These are phyloP conservation scores for Dictyophora rubrovolvata DNA, from an alignment of 768 basidiomycete genomes.

Conservation along the genomic window DNA sequence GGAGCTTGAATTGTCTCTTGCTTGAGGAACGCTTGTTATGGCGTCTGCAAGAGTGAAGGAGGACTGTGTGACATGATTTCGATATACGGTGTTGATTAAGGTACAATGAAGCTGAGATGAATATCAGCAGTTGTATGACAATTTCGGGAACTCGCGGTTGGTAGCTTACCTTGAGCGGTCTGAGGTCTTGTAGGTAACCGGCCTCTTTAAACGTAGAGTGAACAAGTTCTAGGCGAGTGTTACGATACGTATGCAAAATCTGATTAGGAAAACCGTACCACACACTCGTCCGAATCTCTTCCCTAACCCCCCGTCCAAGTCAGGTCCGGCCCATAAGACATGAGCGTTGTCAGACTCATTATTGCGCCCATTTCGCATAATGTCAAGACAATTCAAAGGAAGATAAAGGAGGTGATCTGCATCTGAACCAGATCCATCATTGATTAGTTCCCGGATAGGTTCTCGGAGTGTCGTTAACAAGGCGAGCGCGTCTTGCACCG, in stretches of 20 bases:
- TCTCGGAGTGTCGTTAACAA: constrained; percentile 20
- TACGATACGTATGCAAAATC: neutral
- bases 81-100: constrained; percentile 26
- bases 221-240: constrained; percentile 20
- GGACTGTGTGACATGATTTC: constrained; percentile 12
- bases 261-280: constrained; percentile 20
- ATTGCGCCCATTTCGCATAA: constrained; percentile 33
- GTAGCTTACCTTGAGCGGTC: constrained; percentile 25
- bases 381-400: constrained; percentile 38
- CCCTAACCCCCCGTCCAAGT: constrained; percentile 22
- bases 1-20: constrained; percentile 3
- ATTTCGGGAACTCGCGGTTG: neutral
- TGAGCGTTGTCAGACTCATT: constrained; percentile 32
- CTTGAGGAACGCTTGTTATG: neutral
- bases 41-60: neutral
- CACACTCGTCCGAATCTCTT: constrained; percentile 23
- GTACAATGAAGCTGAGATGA: constrained; percentile 27
- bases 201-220: constrained; percentile 20
- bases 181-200: constrained; percentile 23
- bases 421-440: neutral
- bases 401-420: constrained; percentile 16
- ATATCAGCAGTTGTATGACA: neutral
- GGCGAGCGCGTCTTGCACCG: constrained; percentile 15
- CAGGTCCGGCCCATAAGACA: constrained; percentile 48
- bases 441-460: constrained; percentile 28